phyloP scores from a whole-genome alignment of 768 basidiomycete species.

The Gloeopeniophorella convolvens region DNA sequence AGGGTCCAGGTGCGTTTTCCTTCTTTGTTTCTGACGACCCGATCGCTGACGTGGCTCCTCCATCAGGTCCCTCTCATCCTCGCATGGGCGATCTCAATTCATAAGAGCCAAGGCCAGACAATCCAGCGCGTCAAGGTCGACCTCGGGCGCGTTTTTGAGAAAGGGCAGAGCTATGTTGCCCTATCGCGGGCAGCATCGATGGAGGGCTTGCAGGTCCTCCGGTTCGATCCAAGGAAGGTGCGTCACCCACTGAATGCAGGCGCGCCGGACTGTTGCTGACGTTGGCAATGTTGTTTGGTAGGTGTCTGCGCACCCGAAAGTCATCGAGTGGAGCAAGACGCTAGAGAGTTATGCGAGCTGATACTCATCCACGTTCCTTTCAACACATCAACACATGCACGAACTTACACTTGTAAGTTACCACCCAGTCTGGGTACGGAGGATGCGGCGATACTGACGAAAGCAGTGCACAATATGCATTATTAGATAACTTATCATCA shows the following conservation, averaged over 20 bases:
- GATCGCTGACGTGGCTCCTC: neutral
- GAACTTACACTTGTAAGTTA: neutral
- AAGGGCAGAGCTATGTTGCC: constrained; percentile 46
- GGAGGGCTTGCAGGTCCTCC: constrained; percentile 47
- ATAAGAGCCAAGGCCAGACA: constrained; percentile 75
- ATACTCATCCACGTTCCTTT: neutral
- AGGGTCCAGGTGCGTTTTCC: constrained; percentile 34
- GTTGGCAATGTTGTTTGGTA: no score
- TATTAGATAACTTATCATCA: constrained; percentile 9
- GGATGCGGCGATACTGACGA: neutral
- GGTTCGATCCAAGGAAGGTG: constrained; percentile 49
- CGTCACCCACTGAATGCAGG: neutral
- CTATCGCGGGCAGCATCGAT: constrained; percentile 47
- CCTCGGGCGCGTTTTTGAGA: constrained; percentile 59
- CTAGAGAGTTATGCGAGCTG: constrained; percentile 15
- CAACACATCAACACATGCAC: neutral
- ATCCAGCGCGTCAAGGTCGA: constrained; percentile 60
- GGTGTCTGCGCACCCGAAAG: constrained; percentile 40
- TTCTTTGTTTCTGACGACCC: neutral
- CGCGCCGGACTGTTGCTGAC: neutral
- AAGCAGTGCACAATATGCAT: neutral
- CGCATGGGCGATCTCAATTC: constrained; percentile 74
- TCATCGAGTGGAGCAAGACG: constrained; percentile 38
- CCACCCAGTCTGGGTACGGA: neutral
- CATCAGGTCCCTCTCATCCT: constrained; percentile 65